A percentile compares a stretch with the other conserved stretches of the same genome.
phyloP scores from a whole-genome alignment of 345 rosid genomes.

The Moricandia arvensis region DNA sequence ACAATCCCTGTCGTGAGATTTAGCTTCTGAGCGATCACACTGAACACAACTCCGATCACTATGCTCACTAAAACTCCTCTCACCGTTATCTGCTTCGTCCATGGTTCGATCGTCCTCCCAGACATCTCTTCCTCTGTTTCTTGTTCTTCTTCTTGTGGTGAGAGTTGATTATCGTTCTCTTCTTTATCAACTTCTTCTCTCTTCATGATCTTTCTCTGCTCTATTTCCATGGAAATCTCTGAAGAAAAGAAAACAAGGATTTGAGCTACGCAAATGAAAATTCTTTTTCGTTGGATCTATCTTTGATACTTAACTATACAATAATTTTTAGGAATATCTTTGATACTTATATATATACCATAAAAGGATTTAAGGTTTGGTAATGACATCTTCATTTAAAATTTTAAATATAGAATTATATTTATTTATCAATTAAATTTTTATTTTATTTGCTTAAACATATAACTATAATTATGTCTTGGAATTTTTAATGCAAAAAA shows the following conservation, averaged over 20 bases:
- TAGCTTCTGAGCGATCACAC: constrained; percentile 50
- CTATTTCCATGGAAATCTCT: constrained; percentile 22
- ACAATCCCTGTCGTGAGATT: too few relatives aligned
- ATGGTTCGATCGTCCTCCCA: constrained; percentile 49
- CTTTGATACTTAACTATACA: constrained; percentile 1
- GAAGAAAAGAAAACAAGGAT: neutral
- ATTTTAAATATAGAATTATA: neutral
- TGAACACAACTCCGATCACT: constrained; percentile 68
- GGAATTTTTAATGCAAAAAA: too few relatives aligned
- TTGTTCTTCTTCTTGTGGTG: constrained; percentile 30
- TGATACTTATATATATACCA: constrained; percentile 33
- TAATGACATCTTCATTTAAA: neutral
- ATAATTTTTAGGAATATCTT: too few relatives aligned
- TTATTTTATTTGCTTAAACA: too few relatives aligned
- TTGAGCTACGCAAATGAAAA: constrained; percentile 9
- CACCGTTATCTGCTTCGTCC: constrained; percentile 71
- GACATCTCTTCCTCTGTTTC: constrained; percentile 32
- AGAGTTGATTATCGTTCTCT: neutral
- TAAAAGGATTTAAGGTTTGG: constrained; percentile 38
- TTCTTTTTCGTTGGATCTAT: neutral
- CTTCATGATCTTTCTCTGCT: constrained; percentile 29
- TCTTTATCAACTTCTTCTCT: constrained; percentile 5
- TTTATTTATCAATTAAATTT: neutral
- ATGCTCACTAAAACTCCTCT: constrained; percentile 74
- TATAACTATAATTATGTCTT: too few relatives aligned